Evolutionary conservation across 352 stramenopile species (phyloP).

Genomic region (Hyphochytrium catenoides): DNA sequence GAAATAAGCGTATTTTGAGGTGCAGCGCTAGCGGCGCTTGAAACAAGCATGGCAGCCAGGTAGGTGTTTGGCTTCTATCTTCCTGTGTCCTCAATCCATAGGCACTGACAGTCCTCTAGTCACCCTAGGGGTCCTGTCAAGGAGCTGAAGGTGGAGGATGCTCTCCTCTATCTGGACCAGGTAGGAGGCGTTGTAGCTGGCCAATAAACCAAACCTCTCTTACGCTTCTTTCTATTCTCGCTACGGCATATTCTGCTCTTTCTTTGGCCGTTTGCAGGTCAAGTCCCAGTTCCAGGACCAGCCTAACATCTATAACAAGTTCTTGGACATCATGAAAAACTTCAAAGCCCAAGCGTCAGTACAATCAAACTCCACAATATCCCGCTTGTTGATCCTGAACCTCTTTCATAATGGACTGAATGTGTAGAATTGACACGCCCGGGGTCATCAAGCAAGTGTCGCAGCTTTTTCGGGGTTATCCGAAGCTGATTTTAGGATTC

Average conservation of each 20-base stretch:
- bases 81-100: too few species aligned
- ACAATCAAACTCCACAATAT: neutral
- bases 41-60: too few species aligned
- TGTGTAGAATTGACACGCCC: slow-evolving; percentile 84
- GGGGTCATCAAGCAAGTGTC: slow-evolving; percentile 95
- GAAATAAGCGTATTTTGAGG: too few species aligned
- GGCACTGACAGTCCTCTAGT: too few species aligned
- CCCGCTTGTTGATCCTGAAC: neutral
- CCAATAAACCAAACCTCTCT: neutral
- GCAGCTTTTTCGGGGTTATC: slow-evolving; percentile 92
- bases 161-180: slow-evolving; percentile 97
- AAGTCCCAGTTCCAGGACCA: slow-evolving; percentile 98
- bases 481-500: slow-evolving; percentile 93
- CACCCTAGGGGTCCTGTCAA: slow-evolving; percentile 19
- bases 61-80: too few species aligned
- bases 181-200: slow-evolving; percentile 9
- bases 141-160: slow-evolving; percentile 85
- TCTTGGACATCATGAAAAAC: slow-evolving; percentile 99
- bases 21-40: too few species aligned
- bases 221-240: neutral
- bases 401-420: too few species aligned
- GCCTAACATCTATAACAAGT: slow-evolving; percentile 99
- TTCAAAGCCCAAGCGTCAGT: slow-evolving; percentile 85
- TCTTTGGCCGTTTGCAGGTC: slow-evolving; percentile 21
- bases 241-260: neutral